Percentiles rank a stretch among this genome's conserved stretches.
Conservation (phyloP, 352 stramenopile species). For the Albugo laibachii region DNA sequence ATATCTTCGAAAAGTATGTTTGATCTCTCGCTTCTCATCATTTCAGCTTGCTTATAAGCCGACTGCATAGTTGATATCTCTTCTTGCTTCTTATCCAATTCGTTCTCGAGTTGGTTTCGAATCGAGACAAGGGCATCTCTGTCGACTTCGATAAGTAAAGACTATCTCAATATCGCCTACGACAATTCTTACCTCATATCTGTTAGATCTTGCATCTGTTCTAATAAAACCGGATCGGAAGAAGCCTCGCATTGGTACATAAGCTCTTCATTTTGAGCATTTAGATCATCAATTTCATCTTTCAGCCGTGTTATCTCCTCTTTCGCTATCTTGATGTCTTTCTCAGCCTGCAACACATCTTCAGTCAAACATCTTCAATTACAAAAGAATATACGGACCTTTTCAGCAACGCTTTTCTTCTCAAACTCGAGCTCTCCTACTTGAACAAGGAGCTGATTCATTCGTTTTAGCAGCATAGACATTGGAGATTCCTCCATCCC, state of each 20-base stretch:
- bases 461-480: constrained; percentile 50
- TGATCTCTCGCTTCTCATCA: too few relatives aligned
- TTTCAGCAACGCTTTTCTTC: constrained; percentile 67
- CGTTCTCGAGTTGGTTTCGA: constrained; percentile 22
- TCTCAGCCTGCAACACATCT: constrained; percentile 33
- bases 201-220: constrained; percentile 55
- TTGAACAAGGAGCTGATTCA: constrained; percentile 73
- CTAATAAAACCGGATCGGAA: constrained; percentile 63
- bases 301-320: constrained; percentile 21
- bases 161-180: neutral
- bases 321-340: constrained; percentile 16
- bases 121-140: constrained; percentile 21
- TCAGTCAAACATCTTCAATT: neutral
- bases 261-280: constrained; percentile 64
- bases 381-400: constrained; percentile 11
- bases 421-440: constrained; percentile 73
- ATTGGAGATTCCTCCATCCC: constrained; percentile 4
- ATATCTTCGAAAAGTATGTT: too few relatives aligned
- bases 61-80: constrained; percentile 6
- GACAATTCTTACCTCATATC: constrained; percentile 28
- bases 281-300: constrained; percentile 21
- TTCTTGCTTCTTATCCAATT: constrained; percentile 47
- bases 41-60: too few relatives aligned
- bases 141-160: neutral
- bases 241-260: constrained; percentile 72